Percentiles rank a stretch among this genome's conserved stretches.
These are phyloP conservation scores for Cicer arietinum DNA, from an alignment of 306 rosid genomes.

Conservation along the genomic window DNA sequence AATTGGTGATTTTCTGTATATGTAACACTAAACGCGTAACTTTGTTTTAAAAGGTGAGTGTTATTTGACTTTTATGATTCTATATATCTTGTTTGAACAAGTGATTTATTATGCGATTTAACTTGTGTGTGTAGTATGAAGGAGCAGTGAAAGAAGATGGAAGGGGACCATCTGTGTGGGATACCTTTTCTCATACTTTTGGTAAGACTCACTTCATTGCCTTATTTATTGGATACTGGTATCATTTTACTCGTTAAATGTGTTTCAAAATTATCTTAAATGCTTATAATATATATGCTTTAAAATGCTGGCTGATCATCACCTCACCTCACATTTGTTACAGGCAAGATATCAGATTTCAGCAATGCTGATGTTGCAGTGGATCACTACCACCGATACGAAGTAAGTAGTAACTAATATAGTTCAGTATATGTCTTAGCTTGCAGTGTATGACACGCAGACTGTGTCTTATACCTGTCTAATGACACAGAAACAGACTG, in stretches of 20 bases:
- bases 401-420: slow-evolving; percentile 55
- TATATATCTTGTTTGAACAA: neutral
- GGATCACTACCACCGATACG: slow-evolving; percentile 77
- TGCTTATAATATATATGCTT: neutral
- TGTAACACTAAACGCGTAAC: too few relatives aligned
- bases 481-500: too few relatives aligned
- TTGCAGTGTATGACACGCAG: neutral
- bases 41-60: neutral
- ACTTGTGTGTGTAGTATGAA: slow-evolving; percentile 60
- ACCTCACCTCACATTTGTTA: slow-evolving; percentile 35
- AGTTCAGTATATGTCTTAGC: neutral
- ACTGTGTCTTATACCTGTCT: too few relatives aligned
- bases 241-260: neutral
- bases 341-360: slow-evolving; percentile 72
- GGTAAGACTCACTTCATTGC: slow-evolving; percentile 5
- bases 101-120: neutral
- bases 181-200: slow-evolving; percentile 68
- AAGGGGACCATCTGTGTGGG: slow-evolving; percentile 86
- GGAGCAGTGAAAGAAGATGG: slow-evolving; percentile 86
- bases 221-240: neutral
- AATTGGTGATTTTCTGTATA: too few relatives aligned
- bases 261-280: neutral
- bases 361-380: slow-evolving; percentile 89
- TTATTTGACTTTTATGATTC: neutral
- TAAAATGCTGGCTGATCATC: slow-evolving; percentile 5